Percentiles rank a stretch among this genome's conserved stretches.
These are phyloP conservation scores for Geotrichum phurueaensis DNA, from an alignment of 1,139 yeast genomes.

Conservation along the genomic window DNA sequence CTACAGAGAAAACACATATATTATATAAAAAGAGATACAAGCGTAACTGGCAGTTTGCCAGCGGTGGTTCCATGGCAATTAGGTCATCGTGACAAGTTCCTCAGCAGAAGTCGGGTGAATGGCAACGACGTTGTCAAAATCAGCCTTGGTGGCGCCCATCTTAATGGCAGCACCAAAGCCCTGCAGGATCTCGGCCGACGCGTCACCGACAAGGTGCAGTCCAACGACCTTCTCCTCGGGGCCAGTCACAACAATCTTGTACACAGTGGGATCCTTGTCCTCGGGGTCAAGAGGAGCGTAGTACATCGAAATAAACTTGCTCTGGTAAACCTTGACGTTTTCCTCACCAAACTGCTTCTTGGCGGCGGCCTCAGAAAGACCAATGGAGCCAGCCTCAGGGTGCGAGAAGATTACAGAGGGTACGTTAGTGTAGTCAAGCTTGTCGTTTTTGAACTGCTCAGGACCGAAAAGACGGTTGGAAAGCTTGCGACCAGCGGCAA, in stretches of 20 bases:
- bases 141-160: slow-evolving; percentile 90
- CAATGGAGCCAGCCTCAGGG: slow-evolving; percentile 95
- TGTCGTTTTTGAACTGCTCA: slow-evolving; percentile 53
- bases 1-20: too few relatives aligned
- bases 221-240: slow-evolving; percentile 91
- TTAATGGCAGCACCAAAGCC: slow-evolving; percentile 97
- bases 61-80: slow-evolving; percentile 19
- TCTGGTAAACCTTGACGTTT: slow-evolving; percentile 71
- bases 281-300: slow-evolving; percentile 66
- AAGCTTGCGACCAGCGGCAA: slow-evolving; percentile 94
- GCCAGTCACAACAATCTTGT: slow-evolving; percentile 76
- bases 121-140: slow-evolving; percentile 92
- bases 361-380: slow-evolving; percentile 76
- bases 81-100: slow-evolving; percentile 84
- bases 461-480: slow-evolving; percentile 90
- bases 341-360: slow-evolving; percentile 71
- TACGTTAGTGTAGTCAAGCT: slow-evolving; percentile 74
- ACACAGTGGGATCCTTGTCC: slow-evolving; percentile 79
- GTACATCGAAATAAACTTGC: slow-evolving; percentile 87
- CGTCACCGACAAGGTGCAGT: slow-evolving; percentile 84
- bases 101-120: slow-evolving; percentile 98
- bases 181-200: slow-evolving; percentile 86
- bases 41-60: too few relatives aligned
- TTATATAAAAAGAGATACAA: too few relatives aligned
- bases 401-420: slow-evolving; percentile 94